A percentile compares a stretch with the other conserved stretches of the same genome.
Evolutionary conservation across 2,329 filamentous ascomycete genomes (phyloP).

Genomic region (Exophiala dermatitidis): DNA sequence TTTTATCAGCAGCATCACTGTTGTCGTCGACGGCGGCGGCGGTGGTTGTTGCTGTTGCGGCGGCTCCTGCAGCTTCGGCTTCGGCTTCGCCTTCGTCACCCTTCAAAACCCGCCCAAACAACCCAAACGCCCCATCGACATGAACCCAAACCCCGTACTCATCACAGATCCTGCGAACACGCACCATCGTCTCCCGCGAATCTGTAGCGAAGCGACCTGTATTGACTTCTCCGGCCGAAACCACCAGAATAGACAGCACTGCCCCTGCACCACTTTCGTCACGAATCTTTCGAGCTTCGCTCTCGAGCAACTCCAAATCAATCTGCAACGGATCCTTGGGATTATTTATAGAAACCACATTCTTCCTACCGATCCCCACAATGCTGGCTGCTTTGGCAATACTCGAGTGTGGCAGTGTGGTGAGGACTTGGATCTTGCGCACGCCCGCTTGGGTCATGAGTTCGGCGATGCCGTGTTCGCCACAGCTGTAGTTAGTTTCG

Average conservation of each 20-base stretch:
- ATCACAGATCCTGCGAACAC: constrained; percentile 63
- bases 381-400: constrained; percentile 75
- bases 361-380: constrained; percentile 65
- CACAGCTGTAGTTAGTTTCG: constrained; percentile 45
- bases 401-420: constrained; percentile 76
- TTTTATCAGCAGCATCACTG: constrained; percentile 33
- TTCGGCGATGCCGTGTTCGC: constrained; percentile 56
- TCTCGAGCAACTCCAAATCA: constrained; percentile 59
- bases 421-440: constrained; percentile 65
- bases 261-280: neutral
- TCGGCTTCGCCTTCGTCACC: constrained; percentile 42
- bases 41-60: too few relatives aligned
- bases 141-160: constrained; percentile 76
- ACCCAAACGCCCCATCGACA: constrained; percentile 82
- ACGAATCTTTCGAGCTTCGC: constrained; percentile 46
- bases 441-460: constrained; percentile 48
- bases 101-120: constrained; percentile 62
- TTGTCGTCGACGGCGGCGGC: too few relatives aligned
- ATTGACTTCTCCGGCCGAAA: constrained; percentile 88
- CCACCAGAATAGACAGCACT: constrained; percentile 64
- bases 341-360: constrained; percentile 55
- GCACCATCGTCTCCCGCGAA: constrained; percentile 46
- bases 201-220: constrained; percentile 70
- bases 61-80: constrained; percentile 32
- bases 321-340: constrained; percentile 59